Conservation (phyloP, 2,329 filamentous ascomycete species). For the Phaeoacremonium minimum region DNA sequence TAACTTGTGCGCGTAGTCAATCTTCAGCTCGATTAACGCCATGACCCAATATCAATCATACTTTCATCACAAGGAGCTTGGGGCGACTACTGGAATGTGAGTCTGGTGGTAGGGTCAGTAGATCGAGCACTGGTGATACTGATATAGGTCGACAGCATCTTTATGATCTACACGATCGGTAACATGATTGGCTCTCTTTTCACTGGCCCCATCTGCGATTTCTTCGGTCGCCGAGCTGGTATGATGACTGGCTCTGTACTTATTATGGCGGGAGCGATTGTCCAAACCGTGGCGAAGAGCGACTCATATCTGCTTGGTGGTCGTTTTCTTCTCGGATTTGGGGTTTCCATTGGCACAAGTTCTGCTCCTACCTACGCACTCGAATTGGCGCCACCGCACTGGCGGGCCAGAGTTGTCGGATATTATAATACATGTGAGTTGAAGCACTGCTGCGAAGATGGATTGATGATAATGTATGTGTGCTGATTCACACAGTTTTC, state of each 20-base stretch:
- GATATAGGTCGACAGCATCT: slow-evolving; percentile 18
- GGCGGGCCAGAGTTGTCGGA: slow-evolving; percentile 27
- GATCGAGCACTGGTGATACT: neutral
- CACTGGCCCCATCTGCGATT: slow-evolving; percentile 33
- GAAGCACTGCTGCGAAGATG: neutral
- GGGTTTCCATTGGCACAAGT: slow-evolving; percentile 33
- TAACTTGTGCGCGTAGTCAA: slow-evolving; percentile 10
- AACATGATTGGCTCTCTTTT: slow-evolving; percentile 33
- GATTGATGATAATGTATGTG: neutral
- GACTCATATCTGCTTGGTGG: slow-evolving; percentile 39
- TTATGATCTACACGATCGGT: slow-evolving; percentile 42
- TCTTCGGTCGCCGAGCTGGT: slow-evolving; percentile 32
- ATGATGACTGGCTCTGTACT: slow-evolving; percentile 33
- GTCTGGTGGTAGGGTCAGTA: neutral
- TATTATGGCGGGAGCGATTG: slow-evolving; percentile 34
- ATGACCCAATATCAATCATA: slow-evolving; percentile 18
- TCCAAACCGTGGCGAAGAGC: slow-evolving; percentile 27
- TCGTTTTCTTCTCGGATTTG: slow-evolving; percentile 53
- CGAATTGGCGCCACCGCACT: slow-evolving; percentile 18
- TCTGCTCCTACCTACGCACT: slow-evolving; percentile 33
- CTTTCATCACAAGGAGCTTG: slow-evolving; percentile 14
- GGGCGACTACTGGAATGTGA: slow-evolving; percentile 17
- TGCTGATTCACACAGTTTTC: slow-evolving; percentile 16
- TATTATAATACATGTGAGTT: slow-evolving; percentile 32
- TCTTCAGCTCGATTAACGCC: slow-evolving; percentile 26